phyloP scores from a whole-genome alignment of 2,329 filamentous ascomycete species.

The Fusarium sp. region DNA sequence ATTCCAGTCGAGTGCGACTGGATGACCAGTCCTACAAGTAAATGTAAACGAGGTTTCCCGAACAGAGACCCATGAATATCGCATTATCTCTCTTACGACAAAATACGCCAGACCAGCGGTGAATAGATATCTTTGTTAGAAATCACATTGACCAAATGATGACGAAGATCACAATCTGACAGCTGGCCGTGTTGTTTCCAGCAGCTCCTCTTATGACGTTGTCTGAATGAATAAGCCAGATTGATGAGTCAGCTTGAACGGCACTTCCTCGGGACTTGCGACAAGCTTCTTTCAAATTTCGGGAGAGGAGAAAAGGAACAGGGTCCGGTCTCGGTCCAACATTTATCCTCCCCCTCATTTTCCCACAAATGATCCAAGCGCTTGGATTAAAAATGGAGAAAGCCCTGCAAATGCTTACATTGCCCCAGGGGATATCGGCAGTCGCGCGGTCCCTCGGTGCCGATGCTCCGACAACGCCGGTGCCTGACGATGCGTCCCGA shows the following conservation, averaged over 20 bases:
- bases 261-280: slow-evolving; percentile 8
- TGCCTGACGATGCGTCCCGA: slow-evolving; percentile 20
- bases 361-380: slow-evolving; percentile 1
- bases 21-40: too few species aligned
- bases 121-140: background rate
- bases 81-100: too few species aligned
- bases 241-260: slow-evolving; percentile 8
- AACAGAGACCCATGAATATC: too few species aligned
- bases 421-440: slow-evolving; percentile 24
- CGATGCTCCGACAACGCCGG: slow-evolving; percentile 31
- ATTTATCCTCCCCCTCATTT: slow-evolving; percentile 14
- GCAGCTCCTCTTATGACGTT: background rate
- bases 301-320: background rate
- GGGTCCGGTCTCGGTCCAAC: slow-evolving; percentile 22
- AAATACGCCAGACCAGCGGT: too few species aligned
- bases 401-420: background rate
- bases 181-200: slow-evolving; percentile 32
- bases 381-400: background rate
- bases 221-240: slow-evolving; percentile 1
- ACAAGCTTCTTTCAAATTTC: background rate
- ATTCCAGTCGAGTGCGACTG: too few species aligned
- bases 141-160: slow-evolving; percentile 23
- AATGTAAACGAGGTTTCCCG: too few species aligned
- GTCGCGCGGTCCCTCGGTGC: slow-evolving; percentile 42
- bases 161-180: slow-evolving; percentile 22